Evolutionary conservation across 2,329 filamentous ascomycete species (phyloP), one percentile per base, ranked within the genome.

Genomic region (Plenodomus biglobosus): DNA sequence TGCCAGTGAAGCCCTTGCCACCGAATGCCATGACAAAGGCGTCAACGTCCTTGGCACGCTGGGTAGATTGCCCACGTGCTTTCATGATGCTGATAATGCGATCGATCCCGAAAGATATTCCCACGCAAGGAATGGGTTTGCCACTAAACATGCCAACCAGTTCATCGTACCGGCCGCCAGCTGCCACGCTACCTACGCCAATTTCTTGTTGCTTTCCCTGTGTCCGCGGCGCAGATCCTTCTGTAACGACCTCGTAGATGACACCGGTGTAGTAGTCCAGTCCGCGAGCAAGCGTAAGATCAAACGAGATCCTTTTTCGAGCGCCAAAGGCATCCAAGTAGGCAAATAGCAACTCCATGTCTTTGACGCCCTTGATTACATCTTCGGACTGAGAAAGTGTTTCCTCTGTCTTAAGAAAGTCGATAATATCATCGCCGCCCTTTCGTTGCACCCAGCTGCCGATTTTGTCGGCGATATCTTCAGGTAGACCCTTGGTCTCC

Each of bases 21-120:
- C 90, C 92, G 66, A 96, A 91, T 0, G 91, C 91, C 91, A 97
- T 97, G 65, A 97, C 87, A 73, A 85, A 96, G 38, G 92, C 91
- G 66, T 97, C 92, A 2, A 92, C 86, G 61, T 94, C 88, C 65
- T 86, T 90, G 56, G 80, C 79, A 55, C 88, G 78, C 17, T 79
- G 73, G 45, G 76, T 80, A 48, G 80, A 82, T 53, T 83, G 84
- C 69, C 90, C 80, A 40, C 85, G 81, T 11, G 89, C 86, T 72
- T 95, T 92, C 56, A 87, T 90, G 66, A 96, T 92, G 61, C 88
- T 90, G 76, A 95, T 96, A 66, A 97, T 96, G 61, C 92, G 86
- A 73, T 97, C 92, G 40, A 96, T 90, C 46, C 92, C 92, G 67
- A 97, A 96, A 1, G 92, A 96, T 59, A 95, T 88, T 54, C 89